These are phyloP conservation scores for Ceratocystis huliohia DNA, from an alignment of 2,329 filamentous ascomycete genomes.

Conservation along the genomic window DNA sequence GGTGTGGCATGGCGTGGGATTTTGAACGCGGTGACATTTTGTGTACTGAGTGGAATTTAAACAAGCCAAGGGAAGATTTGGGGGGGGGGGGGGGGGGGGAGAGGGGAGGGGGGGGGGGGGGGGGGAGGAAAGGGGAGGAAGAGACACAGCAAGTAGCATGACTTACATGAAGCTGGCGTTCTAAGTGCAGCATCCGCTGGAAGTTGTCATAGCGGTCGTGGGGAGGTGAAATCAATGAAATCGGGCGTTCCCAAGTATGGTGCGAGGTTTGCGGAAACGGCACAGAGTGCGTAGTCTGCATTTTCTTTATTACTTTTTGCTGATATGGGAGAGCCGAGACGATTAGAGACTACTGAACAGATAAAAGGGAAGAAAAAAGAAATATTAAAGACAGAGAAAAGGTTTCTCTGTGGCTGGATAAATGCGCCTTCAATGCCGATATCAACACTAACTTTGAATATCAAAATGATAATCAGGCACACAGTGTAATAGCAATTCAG, in stretches of 20 bases:
- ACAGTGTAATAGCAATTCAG: no score
- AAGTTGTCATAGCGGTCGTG: slow-evolving; percentile 13
- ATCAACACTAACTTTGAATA: no score
- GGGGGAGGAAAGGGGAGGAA: background rate
- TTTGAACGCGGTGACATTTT: slow-evolving; percentile 2
- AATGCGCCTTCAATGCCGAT: no score
- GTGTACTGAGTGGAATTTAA: background rate
- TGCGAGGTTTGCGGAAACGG: background rate
- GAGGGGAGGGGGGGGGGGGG: background rate
- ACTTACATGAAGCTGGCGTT: slow-evolving; percentile 16
- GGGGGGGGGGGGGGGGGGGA: background rate
- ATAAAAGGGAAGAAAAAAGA: background rate
- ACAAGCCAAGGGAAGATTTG: background rate
- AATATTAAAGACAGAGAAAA: background rate
- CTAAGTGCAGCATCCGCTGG: slow-evolving; percentile 14
- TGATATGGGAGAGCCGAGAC: background rate
- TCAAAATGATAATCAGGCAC: no score
- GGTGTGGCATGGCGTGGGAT: slow-evolving; percentile 6
- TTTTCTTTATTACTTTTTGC: background rate
- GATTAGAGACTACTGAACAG: background rate
- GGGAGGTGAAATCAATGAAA: background rate
- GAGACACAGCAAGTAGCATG: background rate
- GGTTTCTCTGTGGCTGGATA: no score
- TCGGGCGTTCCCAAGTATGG: background rate
- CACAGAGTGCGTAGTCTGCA: background rate